Base-by-base conservation (phyloP, 768 basidiomycete genomes). In the Lyophyllum decastes region DNA sequence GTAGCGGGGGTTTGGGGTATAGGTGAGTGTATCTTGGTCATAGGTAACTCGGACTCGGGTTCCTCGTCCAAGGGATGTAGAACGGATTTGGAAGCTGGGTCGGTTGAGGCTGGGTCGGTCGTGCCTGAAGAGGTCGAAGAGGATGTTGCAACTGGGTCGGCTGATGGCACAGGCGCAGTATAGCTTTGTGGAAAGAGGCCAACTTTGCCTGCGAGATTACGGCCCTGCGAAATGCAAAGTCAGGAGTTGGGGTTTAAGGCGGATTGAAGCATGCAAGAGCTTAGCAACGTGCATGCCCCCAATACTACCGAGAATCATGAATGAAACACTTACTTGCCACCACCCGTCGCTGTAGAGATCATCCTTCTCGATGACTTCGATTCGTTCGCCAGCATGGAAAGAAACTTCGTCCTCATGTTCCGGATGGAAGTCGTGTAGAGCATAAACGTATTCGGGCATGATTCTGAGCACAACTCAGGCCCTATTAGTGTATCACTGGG, bases 391-490 rank as follows among this genome's bases (percentile, higher is more conserved):
- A 4, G 87, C 87, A 43, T 75, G 79, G 70, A 98, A 97, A 0
- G 85, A 65, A 38, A 98, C 82, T 74, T 99, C 97, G 72, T 99
- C 97, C 51, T 92, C 91, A 72, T 98, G 86, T 76, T 99, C 95
- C 2, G 97, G 95, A 4, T 74, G 65, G 64, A 98, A 98, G 65
- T 90, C 88, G 69, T 96, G 93, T 14, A 93, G 76, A 1, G 90
- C 94, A 66, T 91, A 94, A 52, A 95, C 92, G 76, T 90, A 92
- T 65, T 91, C 87, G 19, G 84, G 79, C 91, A 92, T 92, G 30
- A 40, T 58, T 59, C 19, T 51, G 46, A 30, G 19, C n/a, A 52
- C 45, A 12, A 44, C 50, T 41, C 49, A 22, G 17, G 49, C 44
- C 49, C 49, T 43, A 43, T 38, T 34, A 49, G 40, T 25, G 30